Evolutionary conservation across 1,284 basidiomycete genomes (phyloP).

Genomic region (Golubevia sp.): DNA sequence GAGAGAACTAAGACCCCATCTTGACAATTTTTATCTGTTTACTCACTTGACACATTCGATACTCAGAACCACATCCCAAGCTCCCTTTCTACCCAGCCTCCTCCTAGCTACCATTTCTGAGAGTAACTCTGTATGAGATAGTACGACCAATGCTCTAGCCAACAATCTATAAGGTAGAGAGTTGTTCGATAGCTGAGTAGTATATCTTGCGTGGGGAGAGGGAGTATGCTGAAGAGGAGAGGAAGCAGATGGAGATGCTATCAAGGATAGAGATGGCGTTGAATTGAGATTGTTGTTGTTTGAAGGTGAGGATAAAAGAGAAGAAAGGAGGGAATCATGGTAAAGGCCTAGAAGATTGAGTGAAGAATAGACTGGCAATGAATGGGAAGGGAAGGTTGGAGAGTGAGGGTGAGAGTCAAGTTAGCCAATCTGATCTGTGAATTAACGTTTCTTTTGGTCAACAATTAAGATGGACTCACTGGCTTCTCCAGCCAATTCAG

Average conservation of each 20-base stretch:
- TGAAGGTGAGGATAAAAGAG: constrained; percentile 22
- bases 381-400: neutral
- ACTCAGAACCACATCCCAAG: constrained; percentile 53
- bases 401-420: neutral
- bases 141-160: constrained; percentile 39
- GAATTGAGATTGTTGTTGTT: neutral
- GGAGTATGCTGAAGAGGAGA: constrained; percentile 16
- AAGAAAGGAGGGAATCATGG: constrained; percentile 53
- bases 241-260: neutral
- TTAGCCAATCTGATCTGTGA: neutral
- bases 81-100: constrained; percentile 25
- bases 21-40: neutral
- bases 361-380: constrained; percentile 31
- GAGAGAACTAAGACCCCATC: no score
- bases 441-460: no score
- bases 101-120: constrained; percentile 55
- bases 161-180: constrained; percentile 31
- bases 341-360: constrained; percentile 57
- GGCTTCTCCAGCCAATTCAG: constrained; percentile 87
- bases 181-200: constrained; percentile 34
- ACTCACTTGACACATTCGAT: constrained; percentile 48
- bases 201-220: constrained; percentile 55
- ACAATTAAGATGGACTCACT: constrained; percentile 68
- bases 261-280: constrained; percentile 6
- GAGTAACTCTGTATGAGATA: constrained; percentile 49